A percentile compares a stretch with the other conserved stretches of the same genome.
phyloP scores from a whole-genome alignment of 1,139 yeast genomes.

The Debaryomyces robertsiae region DNA sequence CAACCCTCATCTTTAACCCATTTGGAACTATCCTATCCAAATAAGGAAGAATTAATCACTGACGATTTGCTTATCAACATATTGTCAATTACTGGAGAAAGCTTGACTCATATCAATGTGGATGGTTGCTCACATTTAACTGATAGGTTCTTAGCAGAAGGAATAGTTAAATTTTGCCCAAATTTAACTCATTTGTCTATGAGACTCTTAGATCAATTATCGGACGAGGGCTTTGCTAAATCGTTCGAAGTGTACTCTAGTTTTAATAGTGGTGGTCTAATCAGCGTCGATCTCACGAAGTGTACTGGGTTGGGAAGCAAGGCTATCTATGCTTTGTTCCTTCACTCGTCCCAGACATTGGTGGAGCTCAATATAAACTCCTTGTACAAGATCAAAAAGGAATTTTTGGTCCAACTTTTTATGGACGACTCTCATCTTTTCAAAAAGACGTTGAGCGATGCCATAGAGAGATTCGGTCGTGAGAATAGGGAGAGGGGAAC shows the following conservation, averaged over 20 bases:
- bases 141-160: conserved; percentile 61
- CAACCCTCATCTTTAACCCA: conserved; percentile 46
- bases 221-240: conserved; percentile 62
- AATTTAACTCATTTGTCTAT: conserved; percentile 57
- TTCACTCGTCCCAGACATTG: conserved; percentile 67
- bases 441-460: conserved; percentile 32
- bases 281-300: conserved; percentile 62
- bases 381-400: conserved; percentile 55
- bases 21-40: conserved; percentile 72
- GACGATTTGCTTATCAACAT: conserved; percentile 72
- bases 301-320: conserved; percentile 66
- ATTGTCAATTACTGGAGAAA: conserved; percentile 63
- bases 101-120: conserved; percentile 57
- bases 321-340: conserved; percentile 59
- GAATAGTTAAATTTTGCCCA: conserved; percentile 60
- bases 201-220: conserved; percentile 56
- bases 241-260: conserved; percentile 53
- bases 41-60: conserved; percentile 63
- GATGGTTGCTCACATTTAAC: conserved; percentile 77
- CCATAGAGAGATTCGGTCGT: conserved; percentile 14
- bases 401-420: conserved; percentile 47
- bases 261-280: conserved; percentile 59
- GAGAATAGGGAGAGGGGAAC: neutral
- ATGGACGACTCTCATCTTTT: conserved; percentile 38
- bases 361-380: conserved; percentile 76